Base-by-base conservation (phyloP, 1,284 basidiomycete genomes). In the Ganoderma sinense region DNA sequence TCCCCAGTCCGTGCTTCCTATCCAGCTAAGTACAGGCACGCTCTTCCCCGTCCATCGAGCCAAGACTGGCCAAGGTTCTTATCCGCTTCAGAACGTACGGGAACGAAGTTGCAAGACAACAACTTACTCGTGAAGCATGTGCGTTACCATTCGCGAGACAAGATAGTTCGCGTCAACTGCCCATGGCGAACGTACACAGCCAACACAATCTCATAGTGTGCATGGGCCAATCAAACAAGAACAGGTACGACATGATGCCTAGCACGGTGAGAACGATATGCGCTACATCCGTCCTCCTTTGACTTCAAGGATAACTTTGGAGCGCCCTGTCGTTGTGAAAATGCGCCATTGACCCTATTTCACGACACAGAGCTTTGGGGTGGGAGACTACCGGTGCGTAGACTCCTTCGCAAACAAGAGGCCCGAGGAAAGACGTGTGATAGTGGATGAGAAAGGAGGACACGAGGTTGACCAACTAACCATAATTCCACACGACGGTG, bases 391-490 rank as follows among this genome's bases (percentile, higher is more conserved):
- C n/a, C 13, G 23, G 23, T 53, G 48, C 23, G 13, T n/a, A 4
- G 26, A 23, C 13, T 53, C 3, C 13, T 4, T 53, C 48, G 11
- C 23, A 26, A 13, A 26, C 14, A 26, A 53, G 23, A 53, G 2
- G 23, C 13, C 14, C 48, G 48, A 51, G 48, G 8, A 26, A 11
- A 53, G 23, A 23, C 13, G 1, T 53, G 4, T 5, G 11, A 23
- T 26, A 0, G 11, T 14, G 48, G 23, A 53, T 29, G 43, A 20
- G n/a, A 41, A 56, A 33, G 31, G 8, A 31, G 29, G 7, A 56
- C 55, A 56, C 26, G 55, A 56, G 55, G 55, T 58, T n/a, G 29
- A n/a, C 56, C 56, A 33, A 31, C 55, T 58, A n/a, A 31, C 55
- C 55, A 58, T 29, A n/a, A 33, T 18, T 8, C 48, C 48, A 53